A percentile compares a stretch with the other conserved stretches of the same genome.
phyloP scores from a whole-genome alignment of 345 rosid genomes.

The Arabis hirsuta region DNA sequence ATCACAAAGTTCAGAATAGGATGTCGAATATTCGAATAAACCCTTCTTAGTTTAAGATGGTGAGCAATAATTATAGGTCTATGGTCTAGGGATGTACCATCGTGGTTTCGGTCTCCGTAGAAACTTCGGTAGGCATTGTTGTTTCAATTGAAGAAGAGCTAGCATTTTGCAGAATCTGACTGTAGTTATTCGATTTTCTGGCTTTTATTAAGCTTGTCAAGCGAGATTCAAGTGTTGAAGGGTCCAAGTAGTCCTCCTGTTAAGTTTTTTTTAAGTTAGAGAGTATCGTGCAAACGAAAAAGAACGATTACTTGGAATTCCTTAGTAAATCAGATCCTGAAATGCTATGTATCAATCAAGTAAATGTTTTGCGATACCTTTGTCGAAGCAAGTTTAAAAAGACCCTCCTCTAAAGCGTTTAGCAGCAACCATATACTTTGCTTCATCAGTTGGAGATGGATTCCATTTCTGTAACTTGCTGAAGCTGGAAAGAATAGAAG shows the following conservation, averaged over 20 bases:
- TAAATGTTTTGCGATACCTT: too few relatives aligned
- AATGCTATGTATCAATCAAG: too few relatives aligned
- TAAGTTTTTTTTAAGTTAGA: neutral
- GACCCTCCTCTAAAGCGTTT: too few relatives aligned
- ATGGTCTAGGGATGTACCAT: slow-evolving; percentile 43
- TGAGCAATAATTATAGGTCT: neutral
- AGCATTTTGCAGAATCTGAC: slow-evolving; percentile 49
- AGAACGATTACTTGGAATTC: neutral
- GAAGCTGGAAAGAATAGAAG: too few relatives aligned
- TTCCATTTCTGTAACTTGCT: too few relatives aligned
- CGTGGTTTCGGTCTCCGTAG: slow-evolving; percentile 61
- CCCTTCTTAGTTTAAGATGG: neutral
- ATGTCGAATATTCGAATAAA: neutral
- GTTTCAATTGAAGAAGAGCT: slow-evolving; percentile 60
- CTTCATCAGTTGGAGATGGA: too few relatives aligned
- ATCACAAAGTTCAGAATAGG: slow-evolving; percentile 12
- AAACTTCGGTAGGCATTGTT: slow-evolving; percentile 62
- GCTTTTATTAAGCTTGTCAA: slow-evolving; percentile 49
- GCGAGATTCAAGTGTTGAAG: slow-evolving; percentile 63
- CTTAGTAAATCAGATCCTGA: neutral
- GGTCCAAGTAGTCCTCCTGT: slow-evolving; percentile 73
- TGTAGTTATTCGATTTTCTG: slow-evolving; percentile 41
- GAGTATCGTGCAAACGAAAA: too few relatives aligned
- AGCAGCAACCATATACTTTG: too few relatives aligned
- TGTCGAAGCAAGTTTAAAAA: too few relatives aligned